Conservation (phyloP, 1,139 yeast genomes). For the Groenewaldozyma sp. region DNA sequence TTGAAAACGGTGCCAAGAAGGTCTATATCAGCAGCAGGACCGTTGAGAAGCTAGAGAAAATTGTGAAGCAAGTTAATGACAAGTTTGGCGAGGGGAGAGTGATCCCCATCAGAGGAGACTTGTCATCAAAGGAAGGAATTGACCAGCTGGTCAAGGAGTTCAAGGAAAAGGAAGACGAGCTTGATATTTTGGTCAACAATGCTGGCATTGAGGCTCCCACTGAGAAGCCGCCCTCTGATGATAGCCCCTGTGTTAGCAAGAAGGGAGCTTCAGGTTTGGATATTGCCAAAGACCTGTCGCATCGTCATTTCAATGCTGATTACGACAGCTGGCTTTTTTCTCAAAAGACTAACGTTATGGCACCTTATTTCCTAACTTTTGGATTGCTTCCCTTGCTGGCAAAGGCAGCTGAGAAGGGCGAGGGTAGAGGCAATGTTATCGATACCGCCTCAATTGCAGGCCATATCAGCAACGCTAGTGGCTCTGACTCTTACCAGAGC, state of each 20-base stretch:
- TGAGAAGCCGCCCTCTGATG: background rate
- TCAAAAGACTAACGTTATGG: conserved; percentile 8
- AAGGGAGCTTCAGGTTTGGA: background rate
- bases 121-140: conserved; percentile 11
- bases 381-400: conserved; percentile 10
- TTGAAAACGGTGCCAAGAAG: conserved; percentile 11
- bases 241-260: background rate
- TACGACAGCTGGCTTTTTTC: conserved; percentile 11
- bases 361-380: conserved; percentile 9
- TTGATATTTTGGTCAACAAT: conserved; percentile 15
- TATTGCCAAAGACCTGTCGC: conserved; percentile 5
- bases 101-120: conserved; percentile 12
- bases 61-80: conserved; percentile 9
- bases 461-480: conserved; percentile 70
- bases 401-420: conserved; percentile 9
- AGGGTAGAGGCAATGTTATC: conserved; percentile 37
- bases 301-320: conserved; percentile 7
- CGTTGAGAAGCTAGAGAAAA: conserved; percentile 11
- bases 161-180: conserved; percentile 6
- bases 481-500: conserved; percentile 73
- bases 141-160: conserved; percentile 9
- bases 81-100: conserved; percentile 11
- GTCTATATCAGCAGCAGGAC: conserved; percentile 14
- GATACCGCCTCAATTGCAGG: conserved; percentile 83
- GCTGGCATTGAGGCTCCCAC: conserved; percentile 10